These are phyloP conservation scores for Apophysomyces ossiformis DNA, from an alignment of 371 early-diverging fungal genomes.

Conservation along the genomic window DNA sequence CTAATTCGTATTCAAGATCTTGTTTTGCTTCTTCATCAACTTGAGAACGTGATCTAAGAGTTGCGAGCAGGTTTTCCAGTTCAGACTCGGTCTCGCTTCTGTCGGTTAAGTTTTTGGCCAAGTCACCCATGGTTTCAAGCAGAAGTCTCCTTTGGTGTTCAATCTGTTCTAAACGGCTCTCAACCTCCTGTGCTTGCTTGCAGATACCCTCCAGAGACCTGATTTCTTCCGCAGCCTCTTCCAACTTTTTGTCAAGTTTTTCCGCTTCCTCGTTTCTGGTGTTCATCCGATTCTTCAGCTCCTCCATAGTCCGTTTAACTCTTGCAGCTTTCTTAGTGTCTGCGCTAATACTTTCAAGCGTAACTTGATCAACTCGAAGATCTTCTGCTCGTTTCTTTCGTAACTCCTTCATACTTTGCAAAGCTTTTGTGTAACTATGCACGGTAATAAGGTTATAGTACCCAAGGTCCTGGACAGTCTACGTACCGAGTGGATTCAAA, in stretches of 20 bases:
- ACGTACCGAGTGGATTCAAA: conserved; percentile 89
- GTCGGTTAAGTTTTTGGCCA: conserved; percentile 50
- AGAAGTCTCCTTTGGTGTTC: conserved; percentile 46
- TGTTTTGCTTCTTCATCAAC: conserved; percentile 21
- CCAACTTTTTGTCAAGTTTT: conserved; percentile 48
- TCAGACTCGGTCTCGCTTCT: conserved; percentile 60
- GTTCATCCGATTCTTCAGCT: conserved; percentile 37
- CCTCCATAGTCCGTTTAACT: conserved; percentile 42
- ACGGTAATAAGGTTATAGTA: conserved; percentile 12
- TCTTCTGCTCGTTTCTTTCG: conserved; percentile 76
- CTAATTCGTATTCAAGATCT: conserved; percentile 18
- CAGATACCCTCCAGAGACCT: conserved; percentile 41
- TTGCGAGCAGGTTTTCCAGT: conserved; percentile 46
- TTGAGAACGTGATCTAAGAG: conserved; percentile 13
- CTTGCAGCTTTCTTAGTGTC: conserved; percentile 79
- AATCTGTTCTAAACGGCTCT: conserved; percentile 32
- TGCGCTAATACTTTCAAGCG: conserved; percentile 69
- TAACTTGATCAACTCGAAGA: conserved; percentile 67
- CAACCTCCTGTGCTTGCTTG: conserved; percentile 39
- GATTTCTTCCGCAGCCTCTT: conserved; percentile 42
- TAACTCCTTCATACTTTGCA: conserved; percentile 81
- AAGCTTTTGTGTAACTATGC: conserved; percentile 88
- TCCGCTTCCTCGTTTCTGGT: conserved; percentile 42
- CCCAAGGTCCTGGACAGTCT: conserved; percentile 1
- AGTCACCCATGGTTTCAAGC: conserved; percentile 43